Base-by-base conservation (phyloP, 176 grass and related monocot genomes). In the Canna indica region DNA sequence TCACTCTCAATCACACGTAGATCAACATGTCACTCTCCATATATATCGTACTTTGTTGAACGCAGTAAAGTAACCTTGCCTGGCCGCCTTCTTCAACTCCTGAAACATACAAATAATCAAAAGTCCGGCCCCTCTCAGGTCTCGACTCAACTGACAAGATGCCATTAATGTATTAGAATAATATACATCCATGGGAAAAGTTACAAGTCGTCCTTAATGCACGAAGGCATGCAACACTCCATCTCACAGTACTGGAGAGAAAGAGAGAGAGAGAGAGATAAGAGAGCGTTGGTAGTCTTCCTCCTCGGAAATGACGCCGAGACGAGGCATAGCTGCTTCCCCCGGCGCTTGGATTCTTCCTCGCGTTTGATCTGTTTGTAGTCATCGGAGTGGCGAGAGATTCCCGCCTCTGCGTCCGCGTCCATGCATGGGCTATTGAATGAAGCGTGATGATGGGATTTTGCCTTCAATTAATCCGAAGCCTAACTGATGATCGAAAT, bases 351-450 rank as follows among this genome's bases (percentile, higher is more conserved):
- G 59, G 59, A 32, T 62, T 32, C 29, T 62, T 32, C 59, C 59
- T 11, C 4, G 14, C 30, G 59, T 62, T 62, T 62, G 14, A 33
- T 62, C 28, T 32, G 59, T 6, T 62, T 62, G 59, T 62, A 62
- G 59, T 16, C 59, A 62, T 32, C 29, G 59, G 28, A 0, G 30
- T 0, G 59, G 59, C 28, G 59, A 62, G 30, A 62, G 59, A 62
- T 62, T 62, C 59, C 59, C 59, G 59, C 59, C 58, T 61, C 27
- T 31, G 58, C 58, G 24, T 16, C 59, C 29, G 59, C 27, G 28
- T 32, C 29, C 29, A 30, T 32, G 4, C 59, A 62, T 32, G 59
- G 1, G 20, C 6, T 24, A n/a, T 54, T 54, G 18, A n/a, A 24
- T 54, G 50, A n/a, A 54, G 22, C 18, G 17, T 3, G 4, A 24